Evolutionary conservation across 2,329 filamentous ascomycete genomes (phyloP).

Genomic region (Seiridium unicorne): DNA sequence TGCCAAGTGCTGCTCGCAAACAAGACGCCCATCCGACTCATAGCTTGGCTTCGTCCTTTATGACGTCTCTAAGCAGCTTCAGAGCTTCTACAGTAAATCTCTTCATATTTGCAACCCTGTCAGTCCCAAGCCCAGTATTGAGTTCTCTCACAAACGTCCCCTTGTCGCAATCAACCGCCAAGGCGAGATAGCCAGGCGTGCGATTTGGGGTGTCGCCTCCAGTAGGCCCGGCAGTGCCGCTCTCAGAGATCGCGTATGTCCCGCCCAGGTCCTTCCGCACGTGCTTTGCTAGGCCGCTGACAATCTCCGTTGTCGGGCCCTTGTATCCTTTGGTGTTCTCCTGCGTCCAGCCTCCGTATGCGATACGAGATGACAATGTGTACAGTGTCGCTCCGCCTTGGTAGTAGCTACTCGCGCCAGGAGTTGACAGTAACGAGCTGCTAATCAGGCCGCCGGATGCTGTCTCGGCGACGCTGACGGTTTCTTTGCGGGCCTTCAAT

Average conservation of each 20-base stretch:
- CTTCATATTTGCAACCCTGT: slow-evolving; percentile 62
- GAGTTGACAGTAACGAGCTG: slow-evolving; percentile 54
- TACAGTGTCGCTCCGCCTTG: slow-evolving; percentile 63
- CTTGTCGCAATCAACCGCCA: slow-evolving; percentile 56
- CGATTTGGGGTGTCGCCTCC: slow-evolving; percentile 55
- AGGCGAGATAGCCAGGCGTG: slow-evolving; percentile 61
- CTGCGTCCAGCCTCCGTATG: slow-evolving; percentile 60
- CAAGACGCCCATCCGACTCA: not conserved
- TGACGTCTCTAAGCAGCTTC: slow-evolving; percentile 54
- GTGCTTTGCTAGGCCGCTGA: slow-evolving; percentile 53
- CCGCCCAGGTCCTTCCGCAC: slow-evolving; percentile 52
- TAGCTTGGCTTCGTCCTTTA: slow-evolving; percentile 27
- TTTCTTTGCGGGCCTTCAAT: slow-evolving; percentile 1
- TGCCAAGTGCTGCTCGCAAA: too few species aligned
- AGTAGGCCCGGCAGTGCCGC: slow-evolving; percentile 63
- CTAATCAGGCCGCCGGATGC: slow-evolving; percentile 63
- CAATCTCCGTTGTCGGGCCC: slow-evolving; percentile 59
- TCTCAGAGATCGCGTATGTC: slow-evolving; percentile 59
- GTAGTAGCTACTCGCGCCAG: slow-evolving; percentile 58
- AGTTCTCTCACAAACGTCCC: slow-evolving; percentile 53
- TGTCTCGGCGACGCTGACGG: slow-evolving; percentile 17
- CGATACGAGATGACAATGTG: slow-evolving; percentile 55
- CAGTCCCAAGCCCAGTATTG: slow-evolving; percentile 49
- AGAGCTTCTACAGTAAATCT: slow-evolving; percentile 58
- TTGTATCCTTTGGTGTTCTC: slow-evolving; percentile 48